A percentile compares a stretch with the other conserved stretches of the same genome.
phyloP scores from a whole-genome alignment of 148 eudicot species.

The Polygonum aviculare region DNA sequence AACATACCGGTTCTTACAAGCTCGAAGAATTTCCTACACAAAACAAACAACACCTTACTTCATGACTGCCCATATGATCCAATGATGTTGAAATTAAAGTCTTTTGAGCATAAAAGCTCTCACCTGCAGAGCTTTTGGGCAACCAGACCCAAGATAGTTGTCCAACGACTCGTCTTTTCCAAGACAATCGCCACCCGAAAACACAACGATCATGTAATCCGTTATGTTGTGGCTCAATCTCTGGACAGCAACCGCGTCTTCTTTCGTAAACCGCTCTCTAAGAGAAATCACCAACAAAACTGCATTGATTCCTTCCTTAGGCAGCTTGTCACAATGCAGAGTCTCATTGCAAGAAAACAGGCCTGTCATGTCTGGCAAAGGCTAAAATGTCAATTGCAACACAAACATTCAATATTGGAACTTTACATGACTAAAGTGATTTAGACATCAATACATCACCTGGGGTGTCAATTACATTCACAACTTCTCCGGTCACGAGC shows the following conservation, averaged over 20 bases:
- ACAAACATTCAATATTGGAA: too few relatives aligned
- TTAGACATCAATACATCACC: slow-evolving; percentile 21
- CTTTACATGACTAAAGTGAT: too few relatives aligned
- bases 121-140: too few relatives aligned
- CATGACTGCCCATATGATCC: too few relatives aligned
- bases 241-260: slow-evolving; percentile 45
- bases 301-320: slow-evolving; percentile 81
- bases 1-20: neutral
- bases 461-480: slow-evolving; percentile 81
- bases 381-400: neutral
- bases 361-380: slow-evolving; percentile 22
- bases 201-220: slow-evolving; percentile 54
- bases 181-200: neutral
- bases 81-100: too few relatives aligned
- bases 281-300: slow-evolving; percentile 60
- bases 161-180: too few relatives aligned
- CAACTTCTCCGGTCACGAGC: slow-evolving; percentile 51
- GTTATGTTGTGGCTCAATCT: slow-evolving; percentile 55
- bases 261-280: slow-evolving; percentile 46
- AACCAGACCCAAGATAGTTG: too few relatives aligned
- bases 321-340: slow-evolving; percentile 61
- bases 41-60: neutral
- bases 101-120: too few relatives aligned
- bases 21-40: neutral
- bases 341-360: slow-evolving; percentile 73